phyloP scores from a whole-genome alignment of 2,329 filamentous ascomycete species.

The Didymella keratinophila region DNA sequence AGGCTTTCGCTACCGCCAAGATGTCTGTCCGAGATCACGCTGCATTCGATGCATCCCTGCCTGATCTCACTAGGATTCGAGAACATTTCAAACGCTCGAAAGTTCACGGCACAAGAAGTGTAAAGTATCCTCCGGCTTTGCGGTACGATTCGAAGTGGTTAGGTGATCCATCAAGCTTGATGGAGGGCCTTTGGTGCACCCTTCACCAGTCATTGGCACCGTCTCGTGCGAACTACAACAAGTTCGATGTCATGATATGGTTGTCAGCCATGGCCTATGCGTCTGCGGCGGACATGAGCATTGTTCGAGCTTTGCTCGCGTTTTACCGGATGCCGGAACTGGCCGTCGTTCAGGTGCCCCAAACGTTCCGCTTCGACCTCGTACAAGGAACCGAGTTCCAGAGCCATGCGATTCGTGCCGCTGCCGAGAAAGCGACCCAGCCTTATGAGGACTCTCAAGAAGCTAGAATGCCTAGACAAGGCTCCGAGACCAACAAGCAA shows the following conservation, averaged over 20 bases:
- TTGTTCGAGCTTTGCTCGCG: slow-evolving; percentile 33
- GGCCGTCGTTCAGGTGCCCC: slow-evolving; percentile 4
- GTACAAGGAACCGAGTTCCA: slow-evolving; percentile 19
- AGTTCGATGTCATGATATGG: slow-evolving; percentile 37
- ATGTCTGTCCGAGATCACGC: too few species aligned
- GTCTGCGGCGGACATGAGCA: slow-evolving; percentile 28
- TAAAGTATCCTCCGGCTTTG: slow-evolving; percentile 24
- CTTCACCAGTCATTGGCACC: slow-evolving; percentile 28
- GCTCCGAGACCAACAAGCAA: slow-evolving; percentile 22
- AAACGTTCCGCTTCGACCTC: slow-evolving; percentile 1
- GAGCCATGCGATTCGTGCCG: neutral
- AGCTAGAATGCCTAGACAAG: slow-evolving; percentile 19
- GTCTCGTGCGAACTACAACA: slow-evolving; percentile 8
- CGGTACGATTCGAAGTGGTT: slow-evolving; percentile 38
- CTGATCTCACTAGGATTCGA: too few species aligned
- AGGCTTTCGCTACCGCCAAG: too few species aligned
- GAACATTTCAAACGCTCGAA: neutral
- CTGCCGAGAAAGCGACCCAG: neutral
- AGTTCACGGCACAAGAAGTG: neutral
- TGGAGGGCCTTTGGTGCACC: slow-evolving; percentile 33
- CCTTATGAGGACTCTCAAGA: slow-evolving; percentile 26
- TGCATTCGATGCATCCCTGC: too few species aligned
- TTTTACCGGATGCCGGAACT: slow-evolving; percentile 28
- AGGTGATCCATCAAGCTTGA: slow-evolving; percentile 3
- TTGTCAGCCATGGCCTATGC: slow-evolving; percentile 39